phyloP scores from a whole-genome alignment of 75 land plant species.

The Pinus albicaulis region DNA sequence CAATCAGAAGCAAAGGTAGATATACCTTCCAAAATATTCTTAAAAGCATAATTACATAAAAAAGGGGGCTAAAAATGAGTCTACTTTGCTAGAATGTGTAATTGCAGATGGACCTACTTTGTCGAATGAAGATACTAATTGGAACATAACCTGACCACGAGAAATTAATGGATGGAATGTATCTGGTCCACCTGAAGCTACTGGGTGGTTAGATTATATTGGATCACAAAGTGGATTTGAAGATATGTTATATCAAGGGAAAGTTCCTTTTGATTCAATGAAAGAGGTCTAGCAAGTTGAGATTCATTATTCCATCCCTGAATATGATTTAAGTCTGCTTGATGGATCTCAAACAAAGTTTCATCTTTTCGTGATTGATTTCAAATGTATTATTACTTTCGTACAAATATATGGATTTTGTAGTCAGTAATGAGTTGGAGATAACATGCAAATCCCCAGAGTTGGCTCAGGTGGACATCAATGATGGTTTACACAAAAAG shows the following conservation, averaged over 20 bases:
- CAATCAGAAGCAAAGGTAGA: not conserved
- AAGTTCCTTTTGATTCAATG: not conserved
- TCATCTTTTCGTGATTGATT: not conserved
- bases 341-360: constrained; percentile 5
- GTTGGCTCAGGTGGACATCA: not conserved
- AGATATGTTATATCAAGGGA: not conserved
- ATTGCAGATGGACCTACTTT: not conserved
- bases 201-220: not conserved
- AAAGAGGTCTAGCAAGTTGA: not conserved
- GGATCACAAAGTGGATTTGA: not conserved
- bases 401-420: constrained; percentile 23
- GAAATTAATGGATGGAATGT: not conserved
- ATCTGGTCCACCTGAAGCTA: constrained; percentile 1
- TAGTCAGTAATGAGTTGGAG: not conserved
- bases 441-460: not conserved
- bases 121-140: not conserved
- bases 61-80: constrained; percentile 15
- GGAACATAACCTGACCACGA: not conserved
- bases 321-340: not conserved
- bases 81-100: not conserved
- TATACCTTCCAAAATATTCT: not conserved
- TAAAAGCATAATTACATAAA: not conserved
- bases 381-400: constrained; percentile 46
- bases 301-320: not conserved
- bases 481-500: not conserved